These are phyloP conservation scores for Halenospora varia DNA, from an alignment of 495 filamentous ascomycete species.

Conservation along the genomic window DNA sequence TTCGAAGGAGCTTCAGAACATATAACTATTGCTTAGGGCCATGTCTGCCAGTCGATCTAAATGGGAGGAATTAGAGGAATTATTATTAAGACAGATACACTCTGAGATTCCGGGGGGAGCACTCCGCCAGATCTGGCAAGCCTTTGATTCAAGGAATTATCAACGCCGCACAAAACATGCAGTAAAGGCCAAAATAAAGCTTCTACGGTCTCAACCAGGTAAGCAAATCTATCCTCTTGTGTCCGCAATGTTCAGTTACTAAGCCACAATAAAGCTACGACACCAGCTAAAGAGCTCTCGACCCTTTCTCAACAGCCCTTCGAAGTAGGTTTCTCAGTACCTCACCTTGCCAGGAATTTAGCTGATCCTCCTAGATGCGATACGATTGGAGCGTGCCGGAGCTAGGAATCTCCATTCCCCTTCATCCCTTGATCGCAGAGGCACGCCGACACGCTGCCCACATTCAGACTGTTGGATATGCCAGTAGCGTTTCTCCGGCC, in stretches of 20 bases:
- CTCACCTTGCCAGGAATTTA: neutral
- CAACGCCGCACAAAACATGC: neutral
- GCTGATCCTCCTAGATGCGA: conserved; percentile 1
- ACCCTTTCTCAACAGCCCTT: neutral
- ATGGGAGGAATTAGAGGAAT: neutral
- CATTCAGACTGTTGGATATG: neutral
- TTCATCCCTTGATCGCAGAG: conserved; percentile 4
- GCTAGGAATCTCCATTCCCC: conserved; percentile 2
- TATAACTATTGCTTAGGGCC: neutral
- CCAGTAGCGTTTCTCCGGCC: neutral
- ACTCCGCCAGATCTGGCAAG: neutral
- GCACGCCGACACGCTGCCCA: neutral
- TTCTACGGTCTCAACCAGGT: neutral
- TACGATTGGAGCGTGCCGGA: conserved; percentile 1
- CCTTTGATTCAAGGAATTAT: neutral
- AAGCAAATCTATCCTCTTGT: neutral
- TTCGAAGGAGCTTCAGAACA: neutral
- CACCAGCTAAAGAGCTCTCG: neutral
- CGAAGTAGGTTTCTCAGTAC: neutral
- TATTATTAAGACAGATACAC: neutral
- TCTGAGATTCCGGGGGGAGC: neutral
- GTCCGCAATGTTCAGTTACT: neutral
- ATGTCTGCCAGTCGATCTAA: neutral
- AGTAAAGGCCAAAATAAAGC: neutral
- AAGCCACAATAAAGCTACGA: conserved; percentile 1